Evolutionary conservation across 2,329 filamentous ascomycete species (phyloP).

Genomic region (Domatiomyces globalis): DNA sequence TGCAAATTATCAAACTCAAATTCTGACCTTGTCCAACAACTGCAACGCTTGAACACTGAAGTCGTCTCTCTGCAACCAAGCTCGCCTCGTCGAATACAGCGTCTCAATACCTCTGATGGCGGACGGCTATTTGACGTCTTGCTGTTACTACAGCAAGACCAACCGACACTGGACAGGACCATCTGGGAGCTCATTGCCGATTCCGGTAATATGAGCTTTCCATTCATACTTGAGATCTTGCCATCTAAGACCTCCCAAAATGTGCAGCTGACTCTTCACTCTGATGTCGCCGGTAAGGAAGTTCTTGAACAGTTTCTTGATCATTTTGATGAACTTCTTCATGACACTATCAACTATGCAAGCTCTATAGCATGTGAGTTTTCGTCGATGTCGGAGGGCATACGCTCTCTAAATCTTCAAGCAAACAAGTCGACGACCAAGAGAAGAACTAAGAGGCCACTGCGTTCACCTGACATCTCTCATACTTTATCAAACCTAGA

Average conservation of each 20-base stretch:
- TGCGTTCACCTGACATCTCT: neutral
- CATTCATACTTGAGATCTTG: constrained; percentile 58
- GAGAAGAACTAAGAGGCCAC: neutral
- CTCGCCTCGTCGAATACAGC: constrained; percentile 57
- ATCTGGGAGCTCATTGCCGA: constrained; percentile 41
- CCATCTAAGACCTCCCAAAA: constrained; percentile 7
- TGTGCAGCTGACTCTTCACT: constrained; percentile 49
- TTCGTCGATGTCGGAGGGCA: neutral
- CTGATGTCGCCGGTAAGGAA: constrained; percentile 28
- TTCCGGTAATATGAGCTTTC: constrained; percentile 46
- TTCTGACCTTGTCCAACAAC: constrained; percentile 41
- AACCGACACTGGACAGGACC: constrained; percentile 28
- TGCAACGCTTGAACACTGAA: constrained; percentile 49
- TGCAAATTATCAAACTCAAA: constrained; percentile 38
- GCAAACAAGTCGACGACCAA: neutral
- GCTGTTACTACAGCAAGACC: constrained; percentile 58
- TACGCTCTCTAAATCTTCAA: neutral
- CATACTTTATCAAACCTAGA: neutral
- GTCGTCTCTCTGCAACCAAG: constrained; percentile 59
- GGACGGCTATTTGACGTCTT: constrained; percentile 62
- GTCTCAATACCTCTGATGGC: constrained; percentile 31
- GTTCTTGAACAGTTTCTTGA: constrained; percentile 9
- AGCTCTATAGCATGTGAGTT: constrained; percentile 8
- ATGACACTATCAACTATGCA: constrained; percentile 20
- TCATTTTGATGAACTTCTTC: constrained; percentile 22